Percentiles rank a stretch among this genome's conserved stretches.
phyloP scores from a whole-genome alignment of 805 yeast species.

The Candida fluviatilis region DNA sequence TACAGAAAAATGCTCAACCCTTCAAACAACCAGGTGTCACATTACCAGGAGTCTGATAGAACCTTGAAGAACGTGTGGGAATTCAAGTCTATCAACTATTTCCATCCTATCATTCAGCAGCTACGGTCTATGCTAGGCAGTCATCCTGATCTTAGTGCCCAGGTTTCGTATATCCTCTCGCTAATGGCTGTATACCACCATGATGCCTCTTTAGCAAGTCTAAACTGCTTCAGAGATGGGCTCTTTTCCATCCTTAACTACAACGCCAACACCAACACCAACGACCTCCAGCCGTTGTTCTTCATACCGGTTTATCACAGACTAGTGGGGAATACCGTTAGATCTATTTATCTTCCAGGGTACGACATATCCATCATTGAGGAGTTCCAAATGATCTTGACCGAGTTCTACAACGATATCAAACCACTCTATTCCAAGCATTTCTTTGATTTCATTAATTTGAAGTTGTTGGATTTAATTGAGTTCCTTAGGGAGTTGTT shows the following conservation, averaged over 20 bases:
- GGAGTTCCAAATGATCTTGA: conserved; percentile 24
- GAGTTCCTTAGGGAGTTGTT: conserved; percentile 22
- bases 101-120: conserved; percentile 21
- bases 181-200: conserved; percentile 42
- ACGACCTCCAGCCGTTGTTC: conserved; percentile 11
- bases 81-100: conserved; percentile 2
- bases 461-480: conserved; percentile 20
- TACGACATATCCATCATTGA: conserved; percentile 27
- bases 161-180: conserved; percentile 33
- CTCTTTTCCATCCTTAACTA: conserved; percentile 31
- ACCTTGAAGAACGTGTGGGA: conserved; percentile 10
- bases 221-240: conserved; percentile 38
- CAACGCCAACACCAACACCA: conserved; percentile 15
- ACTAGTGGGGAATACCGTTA: conserved; percentile 30
- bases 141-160: conserved; percentile 28
- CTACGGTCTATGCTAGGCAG: conserved; percentile 24
- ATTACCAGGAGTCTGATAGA: conserved; percentile 3
- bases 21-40: background rate
- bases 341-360: conserved; percentile 33
- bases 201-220: conserved; percentile 33
- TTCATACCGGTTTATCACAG: conserved; percentile 29
- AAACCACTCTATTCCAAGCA: conserved; percentile 5
- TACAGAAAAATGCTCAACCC: background rate
- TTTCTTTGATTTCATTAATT: conserved; percentile 13
- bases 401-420: conserved; percentile 18